phyloP scores from a whole-genome alignment of 345 rosid species.

The Ailanthus altissimus region DNA sequence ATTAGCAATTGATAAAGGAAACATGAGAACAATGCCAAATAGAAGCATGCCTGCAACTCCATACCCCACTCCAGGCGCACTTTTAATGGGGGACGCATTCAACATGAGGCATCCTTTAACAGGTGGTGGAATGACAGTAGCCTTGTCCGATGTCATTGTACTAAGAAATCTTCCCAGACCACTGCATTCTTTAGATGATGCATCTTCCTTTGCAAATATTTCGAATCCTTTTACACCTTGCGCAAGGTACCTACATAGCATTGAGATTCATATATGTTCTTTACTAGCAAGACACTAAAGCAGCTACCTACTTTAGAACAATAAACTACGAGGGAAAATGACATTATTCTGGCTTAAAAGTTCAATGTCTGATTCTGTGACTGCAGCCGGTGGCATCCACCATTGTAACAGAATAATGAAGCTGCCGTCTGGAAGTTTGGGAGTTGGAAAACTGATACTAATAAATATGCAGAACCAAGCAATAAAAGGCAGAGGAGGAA shows the following conservation, averaged over 20 bases:
- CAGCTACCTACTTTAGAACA: not conserved
- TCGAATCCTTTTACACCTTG: conserved; percentile 1
- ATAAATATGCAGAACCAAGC: too few relatives aligned
- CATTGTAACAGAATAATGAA: too few relatives aligned
- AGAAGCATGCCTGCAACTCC: conserved; percentile 56
- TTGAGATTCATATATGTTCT: not conserved
- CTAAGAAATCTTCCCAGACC: conserved; percentile 50
- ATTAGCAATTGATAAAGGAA: conserved; percentile 43
- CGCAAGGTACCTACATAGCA: not conserved
- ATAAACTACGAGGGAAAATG: too few relatives aligned
- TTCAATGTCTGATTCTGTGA: not conserved
- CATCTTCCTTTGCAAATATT: conserved; percentile 16
- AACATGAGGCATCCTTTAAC: conserved; percentile 62
- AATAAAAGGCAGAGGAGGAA: too few relatives aligned
- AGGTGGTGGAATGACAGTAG: conserved; percentile 68
- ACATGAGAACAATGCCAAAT: conserved; percentile 47
- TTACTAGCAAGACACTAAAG: not conserved
- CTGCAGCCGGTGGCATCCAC: conserved; percentile 36
- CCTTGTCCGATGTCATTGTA: conserved; percentile 50
- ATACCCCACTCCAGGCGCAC: conserved; percentile 53
- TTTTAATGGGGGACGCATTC: conserved; percentile 54
- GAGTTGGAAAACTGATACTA: too few relatives aligned
- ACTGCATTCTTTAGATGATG: conserved; percentile 38
- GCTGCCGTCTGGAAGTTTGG: too few relatives aligned
- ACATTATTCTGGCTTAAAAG: not conserved